Percentiles rank a stretch among this genome's conserved stretches.
These are phyloP conservation scores for Adansonia madagascariensis DNA, from an alignment of 441 rosid genomes.

Conservation along the genomic window DNA sequence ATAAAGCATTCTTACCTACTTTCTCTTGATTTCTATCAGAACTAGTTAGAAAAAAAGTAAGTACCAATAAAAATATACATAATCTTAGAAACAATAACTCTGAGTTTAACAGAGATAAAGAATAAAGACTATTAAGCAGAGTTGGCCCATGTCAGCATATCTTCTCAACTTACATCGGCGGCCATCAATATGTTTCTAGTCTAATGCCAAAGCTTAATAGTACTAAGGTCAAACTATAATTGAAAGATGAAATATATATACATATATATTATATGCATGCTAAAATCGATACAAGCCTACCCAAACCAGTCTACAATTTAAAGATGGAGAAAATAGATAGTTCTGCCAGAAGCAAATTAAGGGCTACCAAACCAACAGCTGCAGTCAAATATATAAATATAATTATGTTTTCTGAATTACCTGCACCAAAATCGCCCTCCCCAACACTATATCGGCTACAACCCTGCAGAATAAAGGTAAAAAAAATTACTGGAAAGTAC, in stretches of 20 bases:
- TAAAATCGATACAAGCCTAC: neutral
- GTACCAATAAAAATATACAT: neutral
- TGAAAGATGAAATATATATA: neutral
- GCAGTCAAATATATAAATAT: neutral
- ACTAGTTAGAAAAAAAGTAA: neutral
- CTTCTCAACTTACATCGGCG: neutral
- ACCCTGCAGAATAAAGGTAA: slow-evolving; percentile 62
- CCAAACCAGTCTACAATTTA: neutral
- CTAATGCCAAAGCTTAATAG: neutral
- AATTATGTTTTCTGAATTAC: slow-evolving; percentile 40
- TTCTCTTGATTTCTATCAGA: too few relatives aligned
- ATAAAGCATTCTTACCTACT: too few relatives aligned
- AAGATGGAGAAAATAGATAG: neutral
- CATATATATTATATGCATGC: too few relatives aligned
- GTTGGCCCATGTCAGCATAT: neutral
- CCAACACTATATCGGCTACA: slow-evolving; percentile 70
- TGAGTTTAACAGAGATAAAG: neutral
- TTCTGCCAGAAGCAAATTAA: slow-evolving; percentile 19
- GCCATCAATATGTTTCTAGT: slow-evolving; percentile 7
- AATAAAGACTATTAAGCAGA: neutral
- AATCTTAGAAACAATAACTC: neutral
- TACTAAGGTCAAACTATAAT: neutral
- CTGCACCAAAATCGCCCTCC: slow-evolving; percentile 67
- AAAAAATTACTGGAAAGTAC: neutral
- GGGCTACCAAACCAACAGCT: neutral